Conservation (phyloP, 441 rosid genomes). For the Raphanus hybrid region DNA sequence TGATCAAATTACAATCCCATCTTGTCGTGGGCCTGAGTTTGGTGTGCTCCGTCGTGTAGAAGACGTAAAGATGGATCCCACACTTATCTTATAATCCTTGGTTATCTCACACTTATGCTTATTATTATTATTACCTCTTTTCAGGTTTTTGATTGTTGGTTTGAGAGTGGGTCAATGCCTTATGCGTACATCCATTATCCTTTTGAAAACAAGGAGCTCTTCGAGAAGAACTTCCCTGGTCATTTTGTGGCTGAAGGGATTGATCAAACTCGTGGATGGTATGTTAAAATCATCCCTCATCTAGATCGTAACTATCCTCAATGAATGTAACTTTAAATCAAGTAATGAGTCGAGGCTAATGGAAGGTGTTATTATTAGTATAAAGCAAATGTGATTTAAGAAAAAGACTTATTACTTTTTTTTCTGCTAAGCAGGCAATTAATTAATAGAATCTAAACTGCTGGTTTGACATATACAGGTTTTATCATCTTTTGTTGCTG, state of each 20-base stretch:
- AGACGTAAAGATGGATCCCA: conserved; percentile 68
- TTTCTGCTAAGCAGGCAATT: conserved; percentile 7
- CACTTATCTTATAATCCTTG: conserved; percentile 8
- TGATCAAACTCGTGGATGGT: conserved; percentile 99
- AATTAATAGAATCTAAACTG: conserved; percentile 17
- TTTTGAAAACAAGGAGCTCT: conserved; percentile 88
- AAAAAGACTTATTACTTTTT: neutral
- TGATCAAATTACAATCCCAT: conserved; percentile 92
- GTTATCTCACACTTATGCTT: conserved; percentile 15
- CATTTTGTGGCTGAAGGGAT: conserved; percentile 98
- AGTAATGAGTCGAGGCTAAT: conserved; percentile 6
- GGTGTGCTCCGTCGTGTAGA: conserved; percentile 90
- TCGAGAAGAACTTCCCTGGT: conserved; percentile 97
- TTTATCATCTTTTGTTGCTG: conserved; percentile 97
- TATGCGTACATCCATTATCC: conserved; percentile 98
- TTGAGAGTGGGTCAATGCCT: conserved; percentile 99
- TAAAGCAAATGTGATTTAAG: conserved; percentile 7
- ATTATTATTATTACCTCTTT: conserved; percentile 30
- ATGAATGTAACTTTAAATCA: neutral
- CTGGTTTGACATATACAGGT: conserved; percentile 32
- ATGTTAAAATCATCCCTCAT: conserved; percentile 25
- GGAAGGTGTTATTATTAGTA: neutral
- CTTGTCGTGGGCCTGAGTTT: conserved; percentile 75
- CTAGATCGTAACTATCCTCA: conserved; percentile 2
- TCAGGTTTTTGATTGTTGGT: conserved; percentile 99